Percentiles rank a stretch among this genome's conserved stretches.
phyloP scores from a whole-genome alignment of 2,329 filamentous ascomycete genomes.

The Aspergillus novoparasiticus region DNA sequence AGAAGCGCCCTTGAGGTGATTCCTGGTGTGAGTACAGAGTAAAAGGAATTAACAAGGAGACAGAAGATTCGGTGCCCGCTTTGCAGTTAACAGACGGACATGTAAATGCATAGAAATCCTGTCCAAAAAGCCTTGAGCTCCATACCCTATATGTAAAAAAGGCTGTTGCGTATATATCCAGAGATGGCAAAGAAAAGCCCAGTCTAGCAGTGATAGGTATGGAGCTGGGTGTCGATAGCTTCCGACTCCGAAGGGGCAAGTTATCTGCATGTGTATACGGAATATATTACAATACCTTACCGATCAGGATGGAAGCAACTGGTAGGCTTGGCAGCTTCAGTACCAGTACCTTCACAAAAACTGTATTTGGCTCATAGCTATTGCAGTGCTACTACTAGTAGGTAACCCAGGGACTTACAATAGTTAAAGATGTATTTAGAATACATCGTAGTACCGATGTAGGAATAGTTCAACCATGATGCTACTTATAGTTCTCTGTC shows the following conservation, averaged over 20 bases:
- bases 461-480: no score
- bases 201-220: not conserved
- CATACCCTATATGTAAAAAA: not conserved
- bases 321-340: no score
- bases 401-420: no score
- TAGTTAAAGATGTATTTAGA: no score
- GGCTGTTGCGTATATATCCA: not conserved
- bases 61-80: not conserved
- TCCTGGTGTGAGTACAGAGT: not conserved
- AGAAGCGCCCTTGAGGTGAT: not conserved
- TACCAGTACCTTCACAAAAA: no score
- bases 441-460: no score
- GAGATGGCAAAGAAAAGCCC: not conserved
- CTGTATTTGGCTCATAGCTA: no score
- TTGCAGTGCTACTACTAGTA: no score
- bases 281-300: not conserved
- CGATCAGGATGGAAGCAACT: not conserved
- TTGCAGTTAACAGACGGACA: not conserved
- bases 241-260: not conserved
- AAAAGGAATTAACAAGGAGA: not conserved
- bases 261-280: not conserved
- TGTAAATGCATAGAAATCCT: not conserved
- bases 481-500: no score
- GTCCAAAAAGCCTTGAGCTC: not conserved
- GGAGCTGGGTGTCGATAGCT: not conserved